Evolutionary conservation across 202 grass and related monocot species (phyloP), one percentile per base, ranked within the genome.

Genomic region (Cymbopogon flexuosus): DNA sequence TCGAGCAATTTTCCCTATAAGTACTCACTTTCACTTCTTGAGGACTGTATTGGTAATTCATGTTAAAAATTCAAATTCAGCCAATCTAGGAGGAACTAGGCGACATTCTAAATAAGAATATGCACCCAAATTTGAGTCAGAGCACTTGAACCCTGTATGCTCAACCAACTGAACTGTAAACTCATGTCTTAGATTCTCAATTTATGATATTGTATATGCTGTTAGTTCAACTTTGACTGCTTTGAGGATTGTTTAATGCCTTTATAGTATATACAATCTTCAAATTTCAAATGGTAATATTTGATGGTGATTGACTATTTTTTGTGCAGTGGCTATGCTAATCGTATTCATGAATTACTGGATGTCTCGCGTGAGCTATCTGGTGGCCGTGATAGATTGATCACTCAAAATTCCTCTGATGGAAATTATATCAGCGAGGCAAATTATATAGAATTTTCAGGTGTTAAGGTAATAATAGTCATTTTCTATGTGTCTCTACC

Each of bases 401-500:
- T 78, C 31, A 62, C 24, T 65, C 78, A 79, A 75, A 90, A 76
- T 81, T 89, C 81, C 78, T 77, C 72, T 72, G 72, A 54, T 62
- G 70, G 65, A 58, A 97, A 97, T 79, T 94, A 87, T 90, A 92
- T 92, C 64, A 90, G 88, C 29, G 92, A 98, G 84, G 95, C 92
- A 75, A 95, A 82, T 62, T 93, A 95, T 78, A 98, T 98, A 66
- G 95, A 98, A 72, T 98, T 98, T 84, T 89, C 95, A 80, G 88
- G 82, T 80, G 95, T 98, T 33, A 93, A 95, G 92, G 92, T 98
- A 88, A 80, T 88, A 52, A 46, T 74, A 8, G 22, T 43, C 0
- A 74, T 68, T 82, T 51, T 65, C 5, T 42, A 23, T 73, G 54
- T 84, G 5, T 88, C 76, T 88, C 76, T 65, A 23, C 31, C 73